Conservation (phyloP, 2,329 filamentous ascomycete genomes). For the Gaeumannomyces tritici region DNA sequence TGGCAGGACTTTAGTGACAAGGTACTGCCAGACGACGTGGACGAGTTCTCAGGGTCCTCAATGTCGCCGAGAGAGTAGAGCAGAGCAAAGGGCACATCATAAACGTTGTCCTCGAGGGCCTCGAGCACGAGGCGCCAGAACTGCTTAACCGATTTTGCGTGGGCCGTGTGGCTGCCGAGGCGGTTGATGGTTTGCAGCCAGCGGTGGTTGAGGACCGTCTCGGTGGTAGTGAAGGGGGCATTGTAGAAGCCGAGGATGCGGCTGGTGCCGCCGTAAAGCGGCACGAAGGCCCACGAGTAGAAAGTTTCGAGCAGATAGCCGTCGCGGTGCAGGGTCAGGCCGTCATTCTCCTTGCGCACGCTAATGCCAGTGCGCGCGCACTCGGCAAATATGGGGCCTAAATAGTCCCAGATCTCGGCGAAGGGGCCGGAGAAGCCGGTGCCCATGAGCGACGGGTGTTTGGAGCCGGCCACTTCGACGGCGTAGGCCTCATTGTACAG, state of each 20-base stretch:
- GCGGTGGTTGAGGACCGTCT: constrained; percentile 21
- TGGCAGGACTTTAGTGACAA: constrained; percentile 24
- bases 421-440: constrained; percentile 46
- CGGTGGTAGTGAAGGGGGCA: constrained; percentile 25
- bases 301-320: constrained; percentile 29
- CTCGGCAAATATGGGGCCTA: constrained; percentile 22
- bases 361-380: constrained; percentile 23
- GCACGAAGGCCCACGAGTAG: constrained; percentile 27
- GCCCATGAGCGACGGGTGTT: constrained; percentile 52
- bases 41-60: constrained; percentile 24
- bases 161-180: constrained; percentile 19
- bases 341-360: constrained; percentile 23
- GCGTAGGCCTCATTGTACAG: constrained; percentile 56
- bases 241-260: constrained; percentile 29
- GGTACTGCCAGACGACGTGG: constrained; percentile 22
- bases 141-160: constrained; percentile 21
- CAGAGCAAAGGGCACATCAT: constrained; percentile 29
- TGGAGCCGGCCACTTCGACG: constrained; percentile 47
- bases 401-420: constrained; percentile 33
- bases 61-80: constrained; percentile 28
- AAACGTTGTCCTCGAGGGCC: constrained; percentile 22
- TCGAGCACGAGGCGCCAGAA: constrained; percentile 24
- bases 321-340: constrained; percentile 19
- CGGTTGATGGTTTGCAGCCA: constrained; percentile 22
- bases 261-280: constrained; percentile 24